Percentiles rank a stretch among this genome's conserved stretches.
Evolutionary conservation across 1,284 basidiomycete species (phyloP).

Genomic region (Hypsizygus ulmarius): DNA sequence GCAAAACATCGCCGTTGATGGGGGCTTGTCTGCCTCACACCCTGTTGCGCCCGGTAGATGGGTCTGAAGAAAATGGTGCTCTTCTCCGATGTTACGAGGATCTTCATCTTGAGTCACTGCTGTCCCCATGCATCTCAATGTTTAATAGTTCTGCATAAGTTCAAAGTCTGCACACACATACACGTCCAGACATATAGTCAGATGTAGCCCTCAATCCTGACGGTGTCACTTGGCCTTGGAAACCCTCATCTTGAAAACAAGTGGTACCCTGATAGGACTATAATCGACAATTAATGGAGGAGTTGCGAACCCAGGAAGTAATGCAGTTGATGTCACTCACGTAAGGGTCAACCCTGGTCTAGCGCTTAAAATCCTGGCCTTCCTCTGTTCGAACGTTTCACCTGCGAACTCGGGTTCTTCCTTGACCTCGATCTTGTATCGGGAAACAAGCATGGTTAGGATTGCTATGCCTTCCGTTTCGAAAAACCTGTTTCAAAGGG

Average conservation of each 20-base stretch:
- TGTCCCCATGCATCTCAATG: too few species aligned
- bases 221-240: not conserved
- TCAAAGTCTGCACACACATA: not conserved
- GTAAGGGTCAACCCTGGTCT: constrained; percentile 38
- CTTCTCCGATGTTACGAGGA: too few species aligned
- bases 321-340: constrained; percentile 29
- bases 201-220: too few species aligned
- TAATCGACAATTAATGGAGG: not conserved
- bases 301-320: constrained; percentile 6
- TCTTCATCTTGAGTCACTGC: too few species aligned
- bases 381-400: constrained; percentile 46
- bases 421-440: constrained; percentile 48
- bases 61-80: too few species aligned
- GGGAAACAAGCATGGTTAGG: constrained; percentile 45
- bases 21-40: constrained; percentile 74
- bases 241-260: constrained; percentile 24
- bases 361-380: constrained; percentile 37
- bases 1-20: constrained; percentile 85
- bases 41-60: constrained; percentile 70
- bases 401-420: constrained; percentile 47
- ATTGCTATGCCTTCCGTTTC: constrained; percentile 49
- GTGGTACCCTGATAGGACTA: constrained; percentile 23
- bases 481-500: constrained; percentile 34
- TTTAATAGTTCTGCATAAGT: not conserved
- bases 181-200: not conserved